A percentile compares a stretch with the other conserved stretches of the same genome.
These are phyloP conservation scores for Aureobasidium sp. DNA, from an alignment of 2,329 filamentous ascomycete genomes.

Conservation along the genomic window DNA sequence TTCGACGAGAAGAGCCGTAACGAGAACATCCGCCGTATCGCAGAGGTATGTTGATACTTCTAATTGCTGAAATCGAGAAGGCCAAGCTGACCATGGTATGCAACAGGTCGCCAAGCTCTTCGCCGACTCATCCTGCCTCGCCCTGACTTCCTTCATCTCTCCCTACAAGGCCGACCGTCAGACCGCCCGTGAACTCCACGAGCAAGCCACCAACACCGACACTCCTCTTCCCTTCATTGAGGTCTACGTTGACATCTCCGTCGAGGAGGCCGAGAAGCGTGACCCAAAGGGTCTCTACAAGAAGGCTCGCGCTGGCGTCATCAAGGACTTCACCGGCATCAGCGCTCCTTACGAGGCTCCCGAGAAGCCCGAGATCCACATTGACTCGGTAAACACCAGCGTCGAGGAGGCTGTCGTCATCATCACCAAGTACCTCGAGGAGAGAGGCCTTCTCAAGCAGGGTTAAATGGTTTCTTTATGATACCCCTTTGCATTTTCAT, in stretches of 20 bases:
- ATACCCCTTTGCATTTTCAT: background rate
- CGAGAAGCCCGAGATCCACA: constrained; percentile 74
- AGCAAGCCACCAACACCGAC: constrained; percentile 49
- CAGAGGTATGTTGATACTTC: constrained; percentile 49
- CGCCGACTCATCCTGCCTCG: constrained; percentile 78
- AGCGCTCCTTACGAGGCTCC: constrained; percentile 93
- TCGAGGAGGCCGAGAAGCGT: constrained; percentile 87
- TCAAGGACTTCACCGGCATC: constrained; percentile 96
- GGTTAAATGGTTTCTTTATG: constrained; percentile 3
- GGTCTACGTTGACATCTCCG: constrained; percentile 84
- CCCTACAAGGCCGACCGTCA: constrained; percentile 84
- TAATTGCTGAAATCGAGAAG: background rate
- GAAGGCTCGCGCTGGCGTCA: constrained; percentile 87
- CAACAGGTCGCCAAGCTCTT: constrained; percentile 83
- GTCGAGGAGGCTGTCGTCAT: constrained; percentile 83
- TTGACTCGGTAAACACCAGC: constrained; percentile 71
- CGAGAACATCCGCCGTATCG: constrained; percentile 96
- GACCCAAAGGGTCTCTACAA: constrained; percentile 98
- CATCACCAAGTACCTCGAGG: constrained; percentile 73
- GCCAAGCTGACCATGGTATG: background rate
- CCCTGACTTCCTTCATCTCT: constrained; percentile 94
- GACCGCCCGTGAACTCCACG: constrained; percentile 74
- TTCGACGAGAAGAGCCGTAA: constrained; percentile 90
- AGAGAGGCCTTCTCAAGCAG: constrained; percentile 54
- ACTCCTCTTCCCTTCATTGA: constrained; percentile 78